Percentiles rank a stretch among this genome's conserved stretches.
These are phyloP conservation scores for Camellia sinensis DNA, from an alignment of 148 eudicot species.

Conservation along the genomic window DNA sequence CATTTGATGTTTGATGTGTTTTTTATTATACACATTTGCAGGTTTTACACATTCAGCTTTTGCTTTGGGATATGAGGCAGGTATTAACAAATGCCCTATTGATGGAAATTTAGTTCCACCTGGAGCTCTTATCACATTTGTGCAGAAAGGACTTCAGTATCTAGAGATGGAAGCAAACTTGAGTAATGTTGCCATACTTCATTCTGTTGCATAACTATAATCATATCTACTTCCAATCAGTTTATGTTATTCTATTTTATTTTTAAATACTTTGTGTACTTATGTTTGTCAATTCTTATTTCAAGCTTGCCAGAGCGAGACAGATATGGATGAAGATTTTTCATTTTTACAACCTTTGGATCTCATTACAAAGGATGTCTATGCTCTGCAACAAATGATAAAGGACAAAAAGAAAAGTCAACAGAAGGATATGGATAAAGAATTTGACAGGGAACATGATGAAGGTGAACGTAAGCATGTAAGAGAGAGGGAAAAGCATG, in stretches of 20 bases:
- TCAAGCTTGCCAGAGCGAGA: slow-evolving; percentile 45
- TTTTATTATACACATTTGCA: slow-evolving; percentile 26
- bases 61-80: slow-evolving; percentile 71
- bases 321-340: slow-evolving; percentile 67
- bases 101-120: slow-evolving; percentile 76
- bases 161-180: slow-evolving; percentile 76
- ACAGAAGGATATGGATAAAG: slow-evolving; percentile 46
- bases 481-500: slow-evolving; percentile 34
- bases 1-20: slow-evolving; percentile 6
- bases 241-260: neutral
- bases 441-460: slow-evolving; percentile 35
- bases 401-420: slow-evolving; percentile 54
- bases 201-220: slow-evolving; percentile 1
- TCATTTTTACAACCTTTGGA: slow-evolving; percentile 67
- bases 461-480: slow-evolving; percentile 50
- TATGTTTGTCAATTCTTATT: slow-evolving; percentile 18
- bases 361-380: slow-evolving; percentile 73
- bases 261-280: neutral
- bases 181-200: slow-evolving; percentile 51
- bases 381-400: slow-evolving; percentile 53
- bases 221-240: slow-evolving; percentile 5
- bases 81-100: slow-evolving; percentile 47
- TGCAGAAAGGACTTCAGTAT: slow-evolving; percentile 76
- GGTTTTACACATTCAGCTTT: slow-evolving; percentile 80
- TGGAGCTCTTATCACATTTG: slow-evolving; percentile 58